Evolutionary conservation across 805 yeast genomes (phyloP), one percentile per base, ranked within the genome.

Genomic region (Sungouiella thailandica): DNA sequence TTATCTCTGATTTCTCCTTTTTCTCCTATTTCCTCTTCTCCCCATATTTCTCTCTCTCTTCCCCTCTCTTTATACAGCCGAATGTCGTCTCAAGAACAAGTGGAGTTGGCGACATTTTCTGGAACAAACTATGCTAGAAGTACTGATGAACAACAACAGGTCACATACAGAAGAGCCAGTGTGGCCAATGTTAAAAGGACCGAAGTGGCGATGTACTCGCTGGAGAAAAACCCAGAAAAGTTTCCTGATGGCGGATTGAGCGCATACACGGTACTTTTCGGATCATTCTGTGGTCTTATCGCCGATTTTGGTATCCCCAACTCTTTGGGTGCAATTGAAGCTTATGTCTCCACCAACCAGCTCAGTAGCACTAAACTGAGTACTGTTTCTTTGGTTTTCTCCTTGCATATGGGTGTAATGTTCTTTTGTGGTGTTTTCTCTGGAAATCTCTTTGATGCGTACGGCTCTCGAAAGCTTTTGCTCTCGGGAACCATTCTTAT

Each of bases 401-500:
- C 52, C 5, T 25, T 47, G 23, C 46, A 42, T 26, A 34, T 49
- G 23, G 49, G 47, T 19, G 38, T 46, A 25, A 39, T 43, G 46
- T 49, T 35, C 32, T 36, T 47, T 23, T 46, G 51, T 11, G 54
- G 51, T 4, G 54, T 71, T 28, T 50, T 71, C 26, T 61, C 68
- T 5, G 77, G 78, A 2, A 59, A 63, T 2, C 51, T 69, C 12
- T 70, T 72, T 44, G 78, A 72, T 36, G 52, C 55, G 18, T 61
- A 54, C 38, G 78, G 78, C 5, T 62, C 73, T 7, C 49, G 48
- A 23, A 57, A 47, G 20, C 58, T 59, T 12, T 49, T 70, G 39
- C 47, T 59, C 4, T 40, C 58, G 4, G 76, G 76, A 2, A 48
- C 69, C 1, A 12, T 57, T 0, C 37, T 66, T 9, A 50, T 62